Percentiles rank a stretch among this genome's conserved stretches.
Conservation (phyloP, 495 filamentous ascomycete genomes). For the Chaetomium tenue region DNA sequence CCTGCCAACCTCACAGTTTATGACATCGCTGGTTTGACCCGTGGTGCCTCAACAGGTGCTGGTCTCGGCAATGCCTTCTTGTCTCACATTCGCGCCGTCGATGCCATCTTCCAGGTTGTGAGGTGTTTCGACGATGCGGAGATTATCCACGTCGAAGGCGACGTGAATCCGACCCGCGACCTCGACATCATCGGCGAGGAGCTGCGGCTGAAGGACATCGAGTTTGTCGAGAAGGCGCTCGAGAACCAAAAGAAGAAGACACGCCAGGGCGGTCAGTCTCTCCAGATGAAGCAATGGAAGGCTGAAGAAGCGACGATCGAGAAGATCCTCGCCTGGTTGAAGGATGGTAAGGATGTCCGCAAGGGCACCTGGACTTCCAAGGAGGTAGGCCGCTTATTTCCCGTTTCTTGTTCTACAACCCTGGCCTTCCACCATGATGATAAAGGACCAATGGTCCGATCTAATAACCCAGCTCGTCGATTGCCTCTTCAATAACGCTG, state of each 20-base stretch:
- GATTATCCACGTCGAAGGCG: conserved; percentile 99
- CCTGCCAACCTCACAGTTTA: conserved; percentile 98
- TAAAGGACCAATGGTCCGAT: conserved; percentile 93
- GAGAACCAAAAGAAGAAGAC: conserved; percentile 92
- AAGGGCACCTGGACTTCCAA: conserved; percentile 87
- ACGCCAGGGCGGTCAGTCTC: conserved; percentile 84
- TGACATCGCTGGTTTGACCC: conserved; percentile 96
- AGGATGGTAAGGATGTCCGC: conserved; percentile 87
- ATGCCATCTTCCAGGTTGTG: conserved; percentile 99
- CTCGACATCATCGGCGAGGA: conserved; percentile 96
- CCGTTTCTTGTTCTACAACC: conserved; percentile 17
- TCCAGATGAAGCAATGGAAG: conserved; percentile 97
- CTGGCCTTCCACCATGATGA: conserved; percentile 72
- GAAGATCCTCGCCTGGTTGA: conserved; percentile 76
- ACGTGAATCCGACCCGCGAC: conserved; percentile 92
- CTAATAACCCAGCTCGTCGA: conserved; percentile 99
- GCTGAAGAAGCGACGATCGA: conserved; percentile 92
- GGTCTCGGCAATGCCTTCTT: conserved; percentile 98
- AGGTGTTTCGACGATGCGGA: conserved; percentile 99
- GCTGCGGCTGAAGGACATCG: conserved; percentile 96
- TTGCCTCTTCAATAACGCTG: conserved; percentile 66
- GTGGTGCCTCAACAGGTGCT: conserved; percentile 94
- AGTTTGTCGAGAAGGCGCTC: conserved; percentile 94
- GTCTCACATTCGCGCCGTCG: conserved; percentile 97
- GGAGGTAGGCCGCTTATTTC: conserved; percentile 68